Percentiles rank a stretch among this genome's conserved stretches.
Evolutionary conservation across 2,329 filamentous ascomycete genomes (phyloP).

Genomic region (Epichloe sp.): DNA sequence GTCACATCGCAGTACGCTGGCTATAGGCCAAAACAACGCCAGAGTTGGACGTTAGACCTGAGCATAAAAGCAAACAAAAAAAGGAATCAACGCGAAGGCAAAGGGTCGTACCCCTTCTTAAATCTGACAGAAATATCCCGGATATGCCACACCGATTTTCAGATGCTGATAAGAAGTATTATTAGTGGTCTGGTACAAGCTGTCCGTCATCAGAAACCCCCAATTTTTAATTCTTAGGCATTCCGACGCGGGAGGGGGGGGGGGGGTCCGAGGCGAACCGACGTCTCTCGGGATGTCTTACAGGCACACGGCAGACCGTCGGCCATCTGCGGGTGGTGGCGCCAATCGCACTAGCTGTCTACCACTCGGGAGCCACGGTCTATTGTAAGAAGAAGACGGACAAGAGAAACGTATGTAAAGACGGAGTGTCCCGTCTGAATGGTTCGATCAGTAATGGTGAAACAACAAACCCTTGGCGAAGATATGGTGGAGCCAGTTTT

Average conservation of each 20-base stretch:
- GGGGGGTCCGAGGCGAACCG: background rate
- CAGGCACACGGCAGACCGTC: background rate
- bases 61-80: background rate
- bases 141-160: background rate
- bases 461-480: background rate
- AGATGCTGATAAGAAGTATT: background rate
- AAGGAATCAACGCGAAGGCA: background rate
- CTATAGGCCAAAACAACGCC: too few relatives aligned
- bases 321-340: background rate
- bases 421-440: constrained; percentile 3
- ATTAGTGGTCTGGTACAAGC: too few relatives aligned
- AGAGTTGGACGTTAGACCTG: too few relatives aligned
- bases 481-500: background rate
- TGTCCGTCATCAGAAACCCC: background rate
- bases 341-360: background rate
- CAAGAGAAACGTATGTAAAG: background rate
- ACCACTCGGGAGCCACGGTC: background rate
- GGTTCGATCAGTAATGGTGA: constrained; percentile 5
- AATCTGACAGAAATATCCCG: too few relatives aligned
- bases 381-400: too few relatives aligned
- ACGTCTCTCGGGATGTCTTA: background rate
- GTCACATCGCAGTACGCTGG: too few relatives aligned
- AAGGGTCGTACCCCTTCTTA: too few relatives aligned
- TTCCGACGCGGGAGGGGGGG: background rate
- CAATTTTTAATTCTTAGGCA: background rate